A percentile compares a stretch with the other conserved stretches of the same genome.
phyloP scores from a whole-genome alignment of 495 filamentous ascomycete species.

The Lineolata rhizophorae region DNA sequence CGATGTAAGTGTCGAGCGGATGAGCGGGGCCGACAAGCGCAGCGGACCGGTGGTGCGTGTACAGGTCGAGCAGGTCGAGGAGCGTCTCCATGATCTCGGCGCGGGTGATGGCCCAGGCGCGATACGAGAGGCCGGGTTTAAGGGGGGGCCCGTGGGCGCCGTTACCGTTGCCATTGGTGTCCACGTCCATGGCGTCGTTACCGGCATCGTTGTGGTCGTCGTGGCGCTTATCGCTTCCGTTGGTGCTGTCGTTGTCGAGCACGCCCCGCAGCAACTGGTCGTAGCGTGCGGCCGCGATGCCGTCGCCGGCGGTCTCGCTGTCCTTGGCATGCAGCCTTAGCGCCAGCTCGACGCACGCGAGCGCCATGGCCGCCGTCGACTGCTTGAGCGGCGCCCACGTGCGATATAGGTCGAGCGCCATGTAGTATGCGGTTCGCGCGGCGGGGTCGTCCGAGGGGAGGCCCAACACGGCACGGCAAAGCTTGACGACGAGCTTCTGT shows the following conservation, averaged over 20 bases:
- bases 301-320: too few relatives aligned
- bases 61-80: slow-evolving; percentile 71
- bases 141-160: too few relatives aligned
- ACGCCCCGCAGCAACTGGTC: slow-evolving; percentile 26
- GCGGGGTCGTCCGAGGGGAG: slow-evolving; percentile 24
- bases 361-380: slow-evolving; percentile 51
- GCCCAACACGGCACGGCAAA: slow-evolving; percentile 28
- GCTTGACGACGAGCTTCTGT: slow-evolving; percentile 60
- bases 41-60: slow-evolving; percentile 50
- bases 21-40: slow-evolving; percentile 53
- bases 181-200: too few relatives aligned
- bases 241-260: slow-evolving; percentile 17
- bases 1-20: slow-evolving; percentile 53
- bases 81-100: slow-evolving; percentile 66
- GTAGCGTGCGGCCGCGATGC: too few relatives aligned
- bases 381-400: slow-evolving; percentile 87
- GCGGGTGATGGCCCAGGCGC: slow-evolving; percentile 35
- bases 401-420: slow-evolving; percentile 73
- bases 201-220: too few relatives aligned
- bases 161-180: too few relatives aligned
- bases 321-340: slow-evolving; percentile 40
- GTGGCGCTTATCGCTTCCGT: too few relatives aligned
- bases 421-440: slow-evolving; percentile 54
- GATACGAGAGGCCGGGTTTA: too few relatives aligned
- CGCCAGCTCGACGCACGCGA: slow-evolving; percentile 64